Base-by-base conservation (phyloP, 148 eudicot species). In the Nepenthes mirabilis region DNA sequence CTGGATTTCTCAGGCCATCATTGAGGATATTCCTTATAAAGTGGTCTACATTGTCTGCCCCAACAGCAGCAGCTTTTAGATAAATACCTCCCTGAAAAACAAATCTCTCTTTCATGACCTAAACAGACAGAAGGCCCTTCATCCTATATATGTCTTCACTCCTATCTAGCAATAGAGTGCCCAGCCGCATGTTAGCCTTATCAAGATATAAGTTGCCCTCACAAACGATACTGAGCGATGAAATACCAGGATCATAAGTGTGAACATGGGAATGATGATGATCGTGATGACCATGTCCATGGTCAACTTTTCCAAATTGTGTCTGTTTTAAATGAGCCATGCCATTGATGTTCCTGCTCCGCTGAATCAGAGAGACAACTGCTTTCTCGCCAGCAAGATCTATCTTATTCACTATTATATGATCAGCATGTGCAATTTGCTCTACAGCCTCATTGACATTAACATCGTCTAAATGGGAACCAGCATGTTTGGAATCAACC, bases 141-240 rank as follows among this genome's bases (percentile, higher is more conserved):
- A 93, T 93, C 65, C 97, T 77, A 67, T 93, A 89, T 61, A 93
- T 93, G 73, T 93, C 99, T 60, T 93, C 99, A 56, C 97, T 89
- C 43, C 79, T 69, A 61, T 89, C 99, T 65, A 86, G 36, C 69
- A 93, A 64, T 61, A 93, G 66, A 36, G 79, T 86, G 51, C 95
- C 99, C 62, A 93, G 54, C 99, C 99, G 89, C 77, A 81, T 77
- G 75, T 93, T 89, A 63, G 99, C 97, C 99, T 89, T 93, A 47
- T 89, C 97, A 34, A 93, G 85, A 79, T 93, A 95, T 68, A 93
- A 81, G 81, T 74, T 89, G 57, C 99, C 99, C 78, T 93, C 99
- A 72, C 97, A 93, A 34, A 93, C 97, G 67, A 93, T 84, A 78
- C 99, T 93, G 52, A 93, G 87, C 5, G 99, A 93, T 68, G 97